Evolutionary conservation across 2,329 filamentous ascomycete species (phyloP), one percentile per base, ranked within the genome.

Genomic region (Eutypa lata): DNA sequence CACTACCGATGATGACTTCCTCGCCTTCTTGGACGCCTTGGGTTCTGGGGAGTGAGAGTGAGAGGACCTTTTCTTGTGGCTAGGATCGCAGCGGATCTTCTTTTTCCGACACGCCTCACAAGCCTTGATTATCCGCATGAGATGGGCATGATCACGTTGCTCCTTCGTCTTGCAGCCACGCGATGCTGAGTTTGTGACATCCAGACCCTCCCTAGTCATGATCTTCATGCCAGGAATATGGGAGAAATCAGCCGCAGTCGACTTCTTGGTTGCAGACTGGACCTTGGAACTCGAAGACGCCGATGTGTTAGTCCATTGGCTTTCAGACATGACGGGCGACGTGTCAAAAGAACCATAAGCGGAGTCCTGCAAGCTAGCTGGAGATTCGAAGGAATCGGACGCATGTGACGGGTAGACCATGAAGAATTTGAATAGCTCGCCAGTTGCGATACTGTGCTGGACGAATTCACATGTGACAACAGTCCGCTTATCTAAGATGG

Each of bases 51-150:
- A 48, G 64, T 61, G 55, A 64, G 70, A 22, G 67, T 57, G 53
- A 68, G 71, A 68, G 19, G 65, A 58, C 26, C 73, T 68, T 71
- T 77, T 77, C 73, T 77, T 81, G 67, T 85, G 81, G 69, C 77
- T 81, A 2, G 82, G 82, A 58, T 83, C 80, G 64, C 82, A 85
- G 45, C 82, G 78, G 40, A 81, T 76, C 78, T 87, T 87, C 77
- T 85, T 87, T 65, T 73, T 76, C 55, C 76, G 73, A 72, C 84
- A 87, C 55, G 74, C 73, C 43, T 84, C 80, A 65, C 84, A 87
- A n/a, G 84, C 84, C 71, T 86, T 86, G 66, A 86, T 82, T 64
- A 84, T 83, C 54, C 84, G 75, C 81, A 87, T 87, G 46, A 86
- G 70, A 59, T 86, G 83, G 6, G 84, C 84, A 63, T 86, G 84